Percentiles rank a stretch among this genome's conserved stretches.
These are phyloP conservation scores for Dictyostelium capitatum DNA, from an alignment of 78 protist genomes.

Conservation along the genomic window DNA sequence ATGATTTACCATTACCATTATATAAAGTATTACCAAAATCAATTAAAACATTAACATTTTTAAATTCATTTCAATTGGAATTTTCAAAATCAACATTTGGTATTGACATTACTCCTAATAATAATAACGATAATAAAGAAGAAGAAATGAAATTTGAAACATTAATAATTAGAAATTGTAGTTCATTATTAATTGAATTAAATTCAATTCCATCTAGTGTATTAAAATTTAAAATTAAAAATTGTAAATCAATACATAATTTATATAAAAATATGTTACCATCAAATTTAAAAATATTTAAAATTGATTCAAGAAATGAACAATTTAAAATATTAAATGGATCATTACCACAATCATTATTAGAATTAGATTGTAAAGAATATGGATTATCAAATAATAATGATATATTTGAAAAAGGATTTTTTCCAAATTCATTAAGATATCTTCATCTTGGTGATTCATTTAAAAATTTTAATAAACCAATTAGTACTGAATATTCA, in stretches of 20 bases:
- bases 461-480: no score
- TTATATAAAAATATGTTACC: neutral
- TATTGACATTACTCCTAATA: no score
- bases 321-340: neutral
- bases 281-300: neutral
- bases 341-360: neutral
- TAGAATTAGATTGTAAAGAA: neutral
- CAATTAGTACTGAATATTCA: no score
- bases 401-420: neutral
- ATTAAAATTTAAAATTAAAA: neutral
- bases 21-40: neutral
- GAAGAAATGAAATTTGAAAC: no score
- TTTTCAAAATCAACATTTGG: no score
- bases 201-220: neutral
- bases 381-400: neutral
- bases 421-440: neutral
- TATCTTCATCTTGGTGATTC: no score
- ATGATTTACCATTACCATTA: no score
- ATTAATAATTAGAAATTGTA: no score
- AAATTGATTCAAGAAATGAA: neutral
- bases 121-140: no score
- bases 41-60: neutral
- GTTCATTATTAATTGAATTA: neutral
- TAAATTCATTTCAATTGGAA: no score
- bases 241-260: neutral